Percentiles rank a stretch among this genome's conserved stretches.
Evolutionary conservation across 805 yeast genomes (phyloP).

Genomic region (Metschnikowia cubensis): DNA sequence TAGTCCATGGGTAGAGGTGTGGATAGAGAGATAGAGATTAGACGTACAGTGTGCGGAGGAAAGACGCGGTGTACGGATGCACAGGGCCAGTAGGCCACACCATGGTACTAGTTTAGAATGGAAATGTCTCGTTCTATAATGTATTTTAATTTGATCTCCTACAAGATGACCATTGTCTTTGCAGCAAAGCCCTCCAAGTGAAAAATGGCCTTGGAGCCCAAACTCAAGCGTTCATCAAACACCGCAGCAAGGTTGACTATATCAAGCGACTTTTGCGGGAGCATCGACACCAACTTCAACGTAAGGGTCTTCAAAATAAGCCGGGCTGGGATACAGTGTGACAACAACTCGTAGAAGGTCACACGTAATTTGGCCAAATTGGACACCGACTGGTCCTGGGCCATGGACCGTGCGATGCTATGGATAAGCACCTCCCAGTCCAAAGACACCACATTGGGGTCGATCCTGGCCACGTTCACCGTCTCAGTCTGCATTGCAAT

Average conservation of each 20-base stretch:
- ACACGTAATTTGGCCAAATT: constrained; percentile 58
- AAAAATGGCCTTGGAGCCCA: constrained; percentile 86
- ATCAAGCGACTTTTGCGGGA: constrained; percentile 32
- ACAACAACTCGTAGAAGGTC: constrained; percentile 72
- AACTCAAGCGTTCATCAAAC: constrained; percentile 80
- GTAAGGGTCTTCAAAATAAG: constrained; percentile 61
- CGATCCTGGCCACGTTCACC: constrained; percentile 28
- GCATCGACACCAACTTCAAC: constrained; percentile 39
- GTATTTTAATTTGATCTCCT: background rate
- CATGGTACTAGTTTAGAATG: too few relatives aligned
- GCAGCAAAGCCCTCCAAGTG: constrained; percentile 95
- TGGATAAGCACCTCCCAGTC: constrained; percentile 89
- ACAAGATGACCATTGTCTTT: constrained; percentile 63
- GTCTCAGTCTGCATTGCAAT: constrained; percentile 64
- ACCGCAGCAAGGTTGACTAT: constrained; percentile 59
- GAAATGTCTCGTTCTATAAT: too few relatives aligned
- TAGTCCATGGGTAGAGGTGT: constrained; percentile 56
- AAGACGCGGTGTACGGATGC: constrained; percentile 1
- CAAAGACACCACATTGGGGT: constrained; percentile 51
- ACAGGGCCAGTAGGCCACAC: background rate
- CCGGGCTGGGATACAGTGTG: constrained; percentile 92
- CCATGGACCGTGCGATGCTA: constrained; percentile 57
- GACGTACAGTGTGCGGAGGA: background rate
- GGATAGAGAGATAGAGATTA: background rate
- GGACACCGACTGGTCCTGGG: constrained; percentile 61